Percentiles rank a stretch among this genome's conserved stretches.
These are phyloP conservation scores for Phytophthora colocasiae DNA, from an alignment of 352 stramenopile genomes.

Conservation along the genomic window DNA sequence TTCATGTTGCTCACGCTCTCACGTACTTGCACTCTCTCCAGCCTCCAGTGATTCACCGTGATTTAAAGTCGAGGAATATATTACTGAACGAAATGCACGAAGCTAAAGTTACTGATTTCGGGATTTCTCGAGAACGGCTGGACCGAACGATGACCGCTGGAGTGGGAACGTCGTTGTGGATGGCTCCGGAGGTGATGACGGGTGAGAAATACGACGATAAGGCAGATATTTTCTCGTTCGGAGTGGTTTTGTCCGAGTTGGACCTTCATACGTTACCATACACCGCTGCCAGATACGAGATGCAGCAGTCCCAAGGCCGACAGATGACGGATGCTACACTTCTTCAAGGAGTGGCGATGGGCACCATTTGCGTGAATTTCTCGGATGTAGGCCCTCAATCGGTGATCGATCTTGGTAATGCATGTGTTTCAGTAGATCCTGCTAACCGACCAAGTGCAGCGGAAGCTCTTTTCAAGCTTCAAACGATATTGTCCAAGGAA, in stretches of 20 bases:
- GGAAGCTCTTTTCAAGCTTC: constrained; percentile 1
- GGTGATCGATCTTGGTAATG: background rate
- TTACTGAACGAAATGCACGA: constrained; percentile 3
- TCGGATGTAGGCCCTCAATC: background rate
- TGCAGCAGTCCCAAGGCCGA: background rate
- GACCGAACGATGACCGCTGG: constrained; percentile 8
- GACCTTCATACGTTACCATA: background rate
- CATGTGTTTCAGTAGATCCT: background rate
- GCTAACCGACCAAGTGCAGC: background rate
- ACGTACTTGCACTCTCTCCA: constrained; percentile 1
- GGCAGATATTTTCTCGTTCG: constrained; percentile 7
- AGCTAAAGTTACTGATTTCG: constrained; percentile 8
- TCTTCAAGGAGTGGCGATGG: constrained; percentile 3
- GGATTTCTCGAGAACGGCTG: constrained; percentile 1
- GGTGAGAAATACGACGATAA: constrained; percentile 9
- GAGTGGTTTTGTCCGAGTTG: constrained; percentile 1
- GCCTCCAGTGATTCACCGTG: background rate
- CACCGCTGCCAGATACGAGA: background rate
- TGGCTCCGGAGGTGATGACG: constrained; percentile 13
- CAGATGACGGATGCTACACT: constrained; percentile 9
- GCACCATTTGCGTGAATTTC: constrained; percentile 5
- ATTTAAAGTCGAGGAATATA: constrained; percentile 9
- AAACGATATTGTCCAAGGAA: constrained; percentile 9
- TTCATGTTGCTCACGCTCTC: constrained; percentile 1
- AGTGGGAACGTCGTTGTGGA: background rate